Evolutionary conservation across 148 eudicot genomes (phyloP), one percentile per base, ranked within the genome.

Genomic region (Chenopodium album): DNA sequence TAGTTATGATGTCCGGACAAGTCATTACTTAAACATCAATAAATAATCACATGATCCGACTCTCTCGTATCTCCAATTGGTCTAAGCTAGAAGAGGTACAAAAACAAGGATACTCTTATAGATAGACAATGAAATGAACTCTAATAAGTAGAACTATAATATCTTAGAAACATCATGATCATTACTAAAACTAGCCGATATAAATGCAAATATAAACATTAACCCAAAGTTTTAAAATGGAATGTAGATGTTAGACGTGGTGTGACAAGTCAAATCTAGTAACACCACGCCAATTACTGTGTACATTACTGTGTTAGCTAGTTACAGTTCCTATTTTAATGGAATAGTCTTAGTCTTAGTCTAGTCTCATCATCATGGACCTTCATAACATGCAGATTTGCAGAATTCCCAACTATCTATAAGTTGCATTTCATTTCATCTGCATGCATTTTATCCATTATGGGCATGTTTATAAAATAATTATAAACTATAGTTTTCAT

Each of bases 281-380:
- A 34, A 70, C 47, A 34, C 48, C 74, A 41, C 74, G 74, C 50
- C 74, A 71, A 69, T 22, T 20, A 8, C 50, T 37, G 50, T 71
- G 28, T 71, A 2, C 9, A 4, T 0, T 8, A 14, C 22, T 31
- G 47, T 32, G 16, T 26, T 65, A 56, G 16, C 13, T 65, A 56
- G 62, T 56, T 16, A 29, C 37, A 68, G 46, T 71, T 71, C 74
- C 74, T 37, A 71, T 71, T 71, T 20, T 22, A 37, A 71, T 71
- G 73, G 73, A 69, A 9, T 41, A 34, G 19, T 17, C 62, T 56
- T 13, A 2, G 60, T 13, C 17, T 54, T 52, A 52, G 56, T 52
- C 16, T 56, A 56, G 74, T 71, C 74, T 71, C 72, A 69, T 69
- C 50, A 71, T 71, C 50, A 71, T 37, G 50, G 2, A 23, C 17